Percentiles rank a stretch among this genome's conserved stretches.
These are phyloP conservation scores for Nakaseomyces delphensis DNA, from an alignment of 1,139 yeast species.

Conservation along the genomic window DNA sequence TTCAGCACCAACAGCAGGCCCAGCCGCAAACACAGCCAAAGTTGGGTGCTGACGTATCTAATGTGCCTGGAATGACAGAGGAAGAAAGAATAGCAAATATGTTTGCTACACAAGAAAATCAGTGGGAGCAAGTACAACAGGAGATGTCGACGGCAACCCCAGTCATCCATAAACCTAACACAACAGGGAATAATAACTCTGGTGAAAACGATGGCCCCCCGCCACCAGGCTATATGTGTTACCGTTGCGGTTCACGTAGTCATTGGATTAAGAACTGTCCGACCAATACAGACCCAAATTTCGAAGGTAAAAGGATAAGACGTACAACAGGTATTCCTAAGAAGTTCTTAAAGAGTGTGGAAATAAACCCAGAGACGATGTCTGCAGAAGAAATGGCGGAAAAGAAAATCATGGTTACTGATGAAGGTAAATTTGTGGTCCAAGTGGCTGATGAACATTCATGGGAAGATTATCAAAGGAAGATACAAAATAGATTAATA, in stretches of 20 bases:
- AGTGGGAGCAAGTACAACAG: conserved; percentile 92
- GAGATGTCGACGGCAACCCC: conserved; percentile 73
- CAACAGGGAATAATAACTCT: conserved; percentile 8
- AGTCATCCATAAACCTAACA: conserved; percentile 42
- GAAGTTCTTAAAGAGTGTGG: conserved; percentile 74
- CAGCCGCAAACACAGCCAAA: conserved; percentile 4
- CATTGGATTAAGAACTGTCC: conserved; percentile 98
- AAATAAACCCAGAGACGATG: conserved; percentile 49
- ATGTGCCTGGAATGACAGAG: conserved; percentile 44
- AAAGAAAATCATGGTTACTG: conserved; percentile 80
- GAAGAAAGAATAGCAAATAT: conserved; percentile 82
- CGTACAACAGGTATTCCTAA: conserved; percentile 97
- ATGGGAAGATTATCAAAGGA: conserved; percentile 80
- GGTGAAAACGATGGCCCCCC: conserved; percentile 43
- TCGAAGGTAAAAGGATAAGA: conserved; percentile 84
- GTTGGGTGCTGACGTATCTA: conserved; percentile 14
- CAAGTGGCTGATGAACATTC: conserved; percentile 91
- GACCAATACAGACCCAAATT: conserved; percentile 82
- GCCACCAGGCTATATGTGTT: conserved; percentile 93
- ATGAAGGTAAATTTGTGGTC: conserved; percentile 89
- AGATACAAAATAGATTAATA: conserved; percentile 45
- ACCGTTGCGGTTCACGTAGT: conserved; percentile 92
- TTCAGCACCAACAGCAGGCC: conserved; percentile 27
- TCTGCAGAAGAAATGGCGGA: conserved; percentile 53
- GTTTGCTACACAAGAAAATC: conserved; percentile 88